phyloP scores from a whole-genome alignment of 495 filamentous ascomycete species.

The Sphaerosporella brunnea region DNA sequence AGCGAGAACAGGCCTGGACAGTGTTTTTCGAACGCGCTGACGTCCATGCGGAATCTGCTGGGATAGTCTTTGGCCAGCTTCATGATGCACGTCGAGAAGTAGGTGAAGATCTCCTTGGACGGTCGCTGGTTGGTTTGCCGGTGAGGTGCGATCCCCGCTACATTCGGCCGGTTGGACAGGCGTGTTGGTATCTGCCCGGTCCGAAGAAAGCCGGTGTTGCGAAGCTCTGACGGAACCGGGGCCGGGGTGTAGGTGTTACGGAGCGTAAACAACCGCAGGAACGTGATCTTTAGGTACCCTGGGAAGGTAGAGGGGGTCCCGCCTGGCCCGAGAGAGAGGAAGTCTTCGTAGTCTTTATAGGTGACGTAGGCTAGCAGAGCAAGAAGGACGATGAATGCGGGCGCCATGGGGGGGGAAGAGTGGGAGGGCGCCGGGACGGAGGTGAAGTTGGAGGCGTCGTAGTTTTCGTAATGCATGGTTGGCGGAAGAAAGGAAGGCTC shows the following conservation, averaged over 20 bases:
- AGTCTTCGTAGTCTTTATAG: constrained; percentile 58
- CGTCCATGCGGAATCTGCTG: constrained; percentile 39
- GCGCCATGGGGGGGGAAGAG: neutral
- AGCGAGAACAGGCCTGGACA: constrained; percentile 51
- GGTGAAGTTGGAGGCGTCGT: neutral
- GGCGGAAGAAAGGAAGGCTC: too few relatives aligned
- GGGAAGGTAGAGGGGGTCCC: constrained; percentile 56
- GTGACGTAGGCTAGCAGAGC: constrained; percentile 35
- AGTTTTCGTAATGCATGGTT: too few relatives aligned
- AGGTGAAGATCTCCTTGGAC: constrained; percentile 33
- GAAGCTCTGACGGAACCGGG: constrained; percentile 22
- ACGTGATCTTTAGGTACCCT: constrained; percentile 56
- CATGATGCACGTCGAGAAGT: constrained; percentile 34
- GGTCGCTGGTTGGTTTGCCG: constrained; percentile 52
- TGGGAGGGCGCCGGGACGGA: neutral
- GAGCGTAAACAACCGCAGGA: constrained; percentile 35
- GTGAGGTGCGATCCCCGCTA: constrained; percentile 63
- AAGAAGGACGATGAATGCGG: constrained; percentile 8
- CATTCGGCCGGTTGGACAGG: constrained; percentile 41
- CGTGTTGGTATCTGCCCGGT: constrained; percentile 38
- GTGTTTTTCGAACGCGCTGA: constrained; percentile 65
- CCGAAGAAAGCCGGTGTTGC: constrained; percentile 31
- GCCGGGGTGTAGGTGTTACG: constrained; percentile 36
- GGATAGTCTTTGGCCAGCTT: constrained; percentile 33
- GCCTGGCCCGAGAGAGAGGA: constrained; percentile 60